Evolutionary conservation across 805 yeast genomes (phyloP).

Genomic region (Kodamaea restingae): DNA sequence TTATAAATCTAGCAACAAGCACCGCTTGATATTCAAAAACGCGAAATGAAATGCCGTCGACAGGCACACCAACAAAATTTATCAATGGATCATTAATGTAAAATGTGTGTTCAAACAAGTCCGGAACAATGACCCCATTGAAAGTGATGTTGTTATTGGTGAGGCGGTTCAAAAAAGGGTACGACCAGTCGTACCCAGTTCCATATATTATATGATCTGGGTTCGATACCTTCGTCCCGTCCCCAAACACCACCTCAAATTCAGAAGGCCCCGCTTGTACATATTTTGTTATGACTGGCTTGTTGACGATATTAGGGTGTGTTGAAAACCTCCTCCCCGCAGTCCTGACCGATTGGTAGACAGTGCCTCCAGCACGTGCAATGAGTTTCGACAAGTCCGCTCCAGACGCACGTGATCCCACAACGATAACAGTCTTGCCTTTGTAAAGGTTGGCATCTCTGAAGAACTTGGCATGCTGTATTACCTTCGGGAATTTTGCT

Average conservation of each 20-base stretch:
- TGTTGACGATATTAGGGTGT: conserved; percentile 13
- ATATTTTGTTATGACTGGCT: conserved; percentile 24
- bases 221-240: conserved; percentile 42
- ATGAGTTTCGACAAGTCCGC: conserved; percentile 27
- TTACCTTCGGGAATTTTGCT: conserved; percentile 21
- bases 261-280: conserved; percentile 20
- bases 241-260: conserved; percentile 39
- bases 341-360: conserved; percentile 30
- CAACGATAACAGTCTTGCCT: conserved; percentile 30
- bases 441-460: conserved; percentile 27
- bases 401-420: conserved; percentile 28
- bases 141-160: conserved; percentile 30
- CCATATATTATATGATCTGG: conserved; percentile 64
- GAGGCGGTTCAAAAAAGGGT: conserved; percentile 50
- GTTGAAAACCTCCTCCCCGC: not conserved
- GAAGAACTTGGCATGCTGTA: conserved; percentile 46
- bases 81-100: conserved; percentile 59
- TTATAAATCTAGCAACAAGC: conserved; percentile 58
- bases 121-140: conserved; percentile 27
- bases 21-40: conserved; percentile 61
- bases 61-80: conserved; percentile 58
- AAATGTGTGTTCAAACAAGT: conserved; percentile 58
- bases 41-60: conserved; percentile 60
- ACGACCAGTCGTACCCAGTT: conserved; percentile 68
- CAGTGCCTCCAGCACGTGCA: conserved; percentile 18